Evolutionary conservation across 768 basidiomycete species (phyloP).

Genomic region (Coprinopsis strossmayeri): DNA sequence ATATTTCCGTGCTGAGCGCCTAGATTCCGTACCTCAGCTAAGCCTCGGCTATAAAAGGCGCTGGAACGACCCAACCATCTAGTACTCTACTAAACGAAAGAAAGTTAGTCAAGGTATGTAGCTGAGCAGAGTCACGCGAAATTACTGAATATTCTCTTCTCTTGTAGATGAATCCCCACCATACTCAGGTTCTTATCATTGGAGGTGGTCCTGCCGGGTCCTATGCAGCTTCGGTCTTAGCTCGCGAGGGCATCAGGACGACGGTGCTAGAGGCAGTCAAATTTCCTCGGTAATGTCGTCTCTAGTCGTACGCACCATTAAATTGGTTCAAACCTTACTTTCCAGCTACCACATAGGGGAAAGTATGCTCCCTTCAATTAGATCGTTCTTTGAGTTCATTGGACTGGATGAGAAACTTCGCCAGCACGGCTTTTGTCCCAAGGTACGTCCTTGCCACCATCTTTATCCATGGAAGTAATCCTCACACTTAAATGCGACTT

Average conservation of each 20-base stretch:
- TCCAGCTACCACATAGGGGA: conserved; percentile 34
- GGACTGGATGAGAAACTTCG: conserved; percentile 25
- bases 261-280: conserved; percentile 34
- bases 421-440: conserved; percentile 25
- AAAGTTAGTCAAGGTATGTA: too few relatives aligned
- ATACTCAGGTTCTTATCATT: conserved; percentile 28
- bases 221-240: conserved; percentile 39
- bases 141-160: not conserved
- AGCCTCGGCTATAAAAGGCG: too few relatives aligned
- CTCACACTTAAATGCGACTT: too few relatives aligned
- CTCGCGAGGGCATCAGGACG: conserved; percentile 32
- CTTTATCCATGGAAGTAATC: too few relatives aligned
- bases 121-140: too few relatives aligned
- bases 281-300: conserved; percentile 29
- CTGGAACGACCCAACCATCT: too few relatives aligned
- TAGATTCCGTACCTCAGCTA: too few relatives aligned
- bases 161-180: conserved; percentile 7
- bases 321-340: not conserved
- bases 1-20: too few relatives aligned
- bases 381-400: conserved; percentile 28
- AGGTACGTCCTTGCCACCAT: conserved; percentile 16
- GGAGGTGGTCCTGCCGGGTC: conserved; percentile 43
- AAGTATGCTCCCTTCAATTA: conserved; percentile 29
- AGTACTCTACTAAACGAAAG: too few relatives aligned
- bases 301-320: not conserved